phyloP scores from a whole-genome alignment of 2,329 filamentous ascomycete genomes.

The Fusarium aywerte region DNA sequence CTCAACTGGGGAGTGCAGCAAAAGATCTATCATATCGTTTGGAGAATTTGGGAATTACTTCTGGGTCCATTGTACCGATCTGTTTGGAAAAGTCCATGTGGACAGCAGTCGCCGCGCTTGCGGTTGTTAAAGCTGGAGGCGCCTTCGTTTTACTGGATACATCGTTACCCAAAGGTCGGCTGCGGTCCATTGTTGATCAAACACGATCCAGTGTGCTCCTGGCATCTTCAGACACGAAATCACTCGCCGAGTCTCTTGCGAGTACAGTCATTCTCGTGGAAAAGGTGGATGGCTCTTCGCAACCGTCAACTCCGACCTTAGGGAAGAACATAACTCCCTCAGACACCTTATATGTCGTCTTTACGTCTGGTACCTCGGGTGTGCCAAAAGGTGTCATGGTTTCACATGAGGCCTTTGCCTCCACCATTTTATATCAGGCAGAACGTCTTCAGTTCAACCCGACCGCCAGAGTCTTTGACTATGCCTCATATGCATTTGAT shows the following conservation, averaged over 20 bases:
- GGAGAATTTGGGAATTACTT: background rate
- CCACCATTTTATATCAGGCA: background rate
- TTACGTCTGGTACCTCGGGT: constrained; percentile 9
- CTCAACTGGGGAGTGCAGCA: background rate
- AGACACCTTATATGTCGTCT: background rate
- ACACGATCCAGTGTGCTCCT: background rate
- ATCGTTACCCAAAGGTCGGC: background rate
- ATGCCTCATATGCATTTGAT: constrained; percentile 12
- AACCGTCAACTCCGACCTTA: background rate
- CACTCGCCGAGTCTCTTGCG: background rate
- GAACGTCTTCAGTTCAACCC: background rate
- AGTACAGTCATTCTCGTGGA: background rate
- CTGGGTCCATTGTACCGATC: background rate
- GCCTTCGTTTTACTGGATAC: background rate
- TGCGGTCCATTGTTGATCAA: background rate
- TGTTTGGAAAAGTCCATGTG: constrained; percentile 4
- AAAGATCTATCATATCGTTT: background rate
- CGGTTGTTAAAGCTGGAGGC: background rate
- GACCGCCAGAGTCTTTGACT: background rate
- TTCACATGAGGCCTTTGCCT: background rate
- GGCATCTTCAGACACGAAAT: background rate
- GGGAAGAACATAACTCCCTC: background rate
- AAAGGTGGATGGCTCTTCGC: too few relatives aligned
- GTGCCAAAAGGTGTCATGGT: constrained; percentile 7
- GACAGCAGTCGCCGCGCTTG: background rate